These are phyloP conservation scores for Vicia faba DNA, from an alignment of 306 rosid genomes.

Conservation along the genomic window DNA sequence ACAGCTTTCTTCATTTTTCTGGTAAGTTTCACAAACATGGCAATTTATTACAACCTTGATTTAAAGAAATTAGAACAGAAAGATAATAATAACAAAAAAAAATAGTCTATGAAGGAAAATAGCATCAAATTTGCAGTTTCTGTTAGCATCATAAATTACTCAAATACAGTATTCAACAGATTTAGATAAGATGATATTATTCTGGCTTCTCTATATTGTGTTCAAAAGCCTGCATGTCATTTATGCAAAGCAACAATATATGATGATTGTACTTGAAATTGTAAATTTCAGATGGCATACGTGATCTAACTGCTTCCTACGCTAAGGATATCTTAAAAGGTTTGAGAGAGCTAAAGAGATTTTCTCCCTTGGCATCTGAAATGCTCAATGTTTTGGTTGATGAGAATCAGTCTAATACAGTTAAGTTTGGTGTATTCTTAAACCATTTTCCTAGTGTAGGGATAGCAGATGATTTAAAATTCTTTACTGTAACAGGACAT, in stretches of 20 bases:
- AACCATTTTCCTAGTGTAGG: constrained; percentile 19
- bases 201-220: constrained; percentile 8
- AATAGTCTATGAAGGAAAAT: constrained; percentile 17
- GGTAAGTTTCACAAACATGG: constrained; percentile 52
- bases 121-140: background rate
- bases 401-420: constrained; percentile 67
- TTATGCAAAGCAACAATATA: constrained; percentile 12
- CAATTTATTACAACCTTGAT: constrained; percentile 17
- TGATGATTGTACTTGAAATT: constrained; percentile 33
- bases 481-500: constrained; percentile 57
- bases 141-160: constrained; percentile 19
- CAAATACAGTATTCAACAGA: constrained; percentile 34
- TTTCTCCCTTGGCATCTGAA: constrained; percentile 72
- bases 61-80: constrained; percentile 3
- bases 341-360: constrained; percentile 78
- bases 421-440: constrained; percentile 52
- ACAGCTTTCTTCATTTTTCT: constrained; percentile 68
- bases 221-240: constrained; percentile 7
- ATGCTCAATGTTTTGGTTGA: constrained; percentile 64
- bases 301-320: constrained; percentile 50
- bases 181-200: constrained; percentile 25
- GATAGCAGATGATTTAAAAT: constrained; percentile 9
- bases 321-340: constrained; percentile 66
- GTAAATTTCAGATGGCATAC: constrained; percentile 72
- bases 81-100: background rate